Evolutionary conservation across 2,329 filamentous ascomycete species (phyloP).

Genomic region (Cephalotrichum gorgonifer): DNA sequence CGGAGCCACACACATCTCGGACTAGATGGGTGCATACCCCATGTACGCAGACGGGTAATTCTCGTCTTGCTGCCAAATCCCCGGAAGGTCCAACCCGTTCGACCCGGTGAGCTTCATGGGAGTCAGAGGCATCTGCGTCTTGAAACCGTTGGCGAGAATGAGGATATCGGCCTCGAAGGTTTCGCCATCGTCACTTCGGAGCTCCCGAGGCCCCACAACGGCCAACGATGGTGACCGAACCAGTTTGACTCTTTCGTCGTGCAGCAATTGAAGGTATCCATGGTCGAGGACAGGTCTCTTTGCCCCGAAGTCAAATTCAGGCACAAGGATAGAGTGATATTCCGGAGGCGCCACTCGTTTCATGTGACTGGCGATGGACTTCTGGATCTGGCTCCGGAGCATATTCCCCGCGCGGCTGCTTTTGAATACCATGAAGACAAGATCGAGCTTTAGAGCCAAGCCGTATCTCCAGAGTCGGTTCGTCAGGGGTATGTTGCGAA

Average conservation of each 20-base stretch:
- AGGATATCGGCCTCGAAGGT: conserved; percentile 7
- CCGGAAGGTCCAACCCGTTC: neutral
- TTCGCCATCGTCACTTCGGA: neutral
- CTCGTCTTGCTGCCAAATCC: neutral
- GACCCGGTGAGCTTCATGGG: conserved; percentile 16
- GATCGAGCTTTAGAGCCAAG: neutral
- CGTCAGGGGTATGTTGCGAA: neutral
- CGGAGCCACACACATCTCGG: too few species aligned
- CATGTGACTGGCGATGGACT: conserved; percentile 18
- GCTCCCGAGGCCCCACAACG: neutral
- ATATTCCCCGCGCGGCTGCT: neutral
- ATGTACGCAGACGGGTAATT: neutral
- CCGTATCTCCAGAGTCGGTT: neutral
- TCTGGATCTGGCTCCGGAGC: conserved; percentile 13
- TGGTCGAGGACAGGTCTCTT: conserved; percentile 23
- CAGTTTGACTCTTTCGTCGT: neutral
- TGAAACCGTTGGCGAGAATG: conserved; percentile 17
- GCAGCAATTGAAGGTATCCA: neutral
- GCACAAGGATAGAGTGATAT: conserved; percentile 19
- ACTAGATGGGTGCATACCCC: too few species aligned
- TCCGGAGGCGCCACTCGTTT: conserved; percentile 12
- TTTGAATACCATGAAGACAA: neutral
- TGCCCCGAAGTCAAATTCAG: conserved; percentile 21
- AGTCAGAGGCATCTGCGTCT: conserved; percentile 15
- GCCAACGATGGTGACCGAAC: neutral